Percentiles rank a stretch among this genome's conserved stretches.
Evolutionary conservation across 1,284 basidiomycete genomes (phyloP).

Genomic region (Fomitopsis betulina): DNA sequence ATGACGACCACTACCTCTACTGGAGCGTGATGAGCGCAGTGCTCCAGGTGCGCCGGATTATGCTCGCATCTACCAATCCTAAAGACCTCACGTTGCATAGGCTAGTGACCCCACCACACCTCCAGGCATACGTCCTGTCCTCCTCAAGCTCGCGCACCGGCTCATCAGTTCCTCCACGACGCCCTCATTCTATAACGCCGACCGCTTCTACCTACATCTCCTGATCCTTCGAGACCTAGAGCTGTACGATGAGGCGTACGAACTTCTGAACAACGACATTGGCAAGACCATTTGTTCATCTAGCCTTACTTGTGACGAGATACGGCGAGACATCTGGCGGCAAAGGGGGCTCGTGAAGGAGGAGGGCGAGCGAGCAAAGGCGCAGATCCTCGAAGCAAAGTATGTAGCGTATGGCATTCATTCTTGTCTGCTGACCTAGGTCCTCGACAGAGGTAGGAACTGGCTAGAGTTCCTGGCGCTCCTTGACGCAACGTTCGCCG

Average conservation of each 20-base stretch:
- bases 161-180: slow-evolving; percentile 56
- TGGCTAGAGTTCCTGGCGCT: slow-evolving; percentile 80
- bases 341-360: slow-evolving; percentile 48
- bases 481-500: slow-evolving; percentile 59
- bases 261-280: slow-evolving; percentile 62
- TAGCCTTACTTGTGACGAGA: slow-evolving; percentile 70
- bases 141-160: slow-evolving; percentile 69
- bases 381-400: slow-evolving; percentile 55
- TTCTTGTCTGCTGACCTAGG: slow-evolving; percentile 1
- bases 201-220: slow-evolving; percentile 74
- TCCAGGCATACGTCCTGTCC: slow-evolving; percentile 54
- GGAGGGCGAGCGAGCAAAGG: slow-evolving; percentile 54
- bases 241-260: slow-evolving; percentile 65
- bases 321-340: slow-evolving; percentile 67
- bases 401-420: slow-evolving; percentile 24
- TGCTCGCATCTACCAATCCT: background rate
- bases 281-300: slow-evolving; percentile 63
- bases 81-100: slow-evolving; percentile 30
- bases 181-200: slow-evolving; percentile 59
- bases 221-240: slow-evolving; percentile 65
- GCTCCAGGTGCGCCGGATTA: slow-evolving; percentile 53
- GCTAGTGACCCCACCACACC: slow-evolving; percentile 61
- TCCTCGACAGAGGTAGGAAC: slow-evolving; percentile 64
- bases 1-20: slow-evolving; percentile 75
- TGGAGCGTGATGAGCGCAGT: slow-evolving; percentile 80